Evolutionary conservation across 2,329 filamentous ascomycete species (phyloP), one percentile per base, ranked within the genome.

Genomic region (Pseudocercospora ulei): DNA sequence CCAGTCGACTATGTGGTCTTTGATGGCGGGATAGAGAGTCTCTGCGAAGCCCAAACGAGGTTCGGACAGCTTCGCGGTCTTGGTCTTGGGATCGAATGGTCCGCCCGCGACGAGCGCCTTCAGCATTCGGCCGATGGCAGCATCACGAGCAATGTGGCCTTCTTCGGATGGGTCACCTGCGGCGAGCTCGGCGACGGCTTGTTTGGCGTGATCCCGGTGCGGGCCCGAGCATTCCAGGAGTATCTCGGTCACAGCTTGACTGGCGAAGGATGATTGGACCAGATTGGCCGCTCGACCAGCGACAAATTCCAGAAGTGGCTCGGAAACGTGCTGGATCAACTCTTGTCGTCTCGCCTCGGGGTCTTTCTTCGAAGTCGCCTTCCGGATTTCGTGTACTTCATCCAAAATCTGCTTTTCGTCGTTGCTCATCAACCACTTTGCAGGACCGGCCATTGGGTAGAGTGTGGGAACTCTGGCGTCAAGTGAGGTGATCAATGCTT

Each of bases 81-180:
- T 85, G 2, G 75, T 71, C 27, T 71, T 71, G 44, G 76, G 75
- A 62, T 96, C 85, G 58, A 82, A 98, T 41, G 77, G 78, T 16
- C 92, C 90, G 26, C 90, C 90, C 38, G 85, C 80, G 14, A 95
- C 86, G 5, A 98, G 73, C 0, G 81, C 81, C 67, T 94, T 95
- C 54, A 96, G 72, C 78, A 95, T 81, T 43, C 85, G 80, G 9
- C 83, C 85, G 25, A 77, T 81, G 51, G 70, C 71, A 0, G 76
- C 58, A 23, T 73, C 71, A 53, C 73, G 67, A 16, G 76, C 73
- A 39, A 81, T 69, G 56, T 85, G 80, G 16, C 59, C 62, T 37
- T 68, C 64, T 9, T 62, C 64, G 11, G 60, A 60, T 8, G 63
- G 58, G 46, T 62, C 52, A 26, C 63, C 53, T 4, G 41, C 51